Base-by-base conservation (phyloP, 2,329 filamentous ascomycete species). In the Rutstroemia sydowiana region DNA sequence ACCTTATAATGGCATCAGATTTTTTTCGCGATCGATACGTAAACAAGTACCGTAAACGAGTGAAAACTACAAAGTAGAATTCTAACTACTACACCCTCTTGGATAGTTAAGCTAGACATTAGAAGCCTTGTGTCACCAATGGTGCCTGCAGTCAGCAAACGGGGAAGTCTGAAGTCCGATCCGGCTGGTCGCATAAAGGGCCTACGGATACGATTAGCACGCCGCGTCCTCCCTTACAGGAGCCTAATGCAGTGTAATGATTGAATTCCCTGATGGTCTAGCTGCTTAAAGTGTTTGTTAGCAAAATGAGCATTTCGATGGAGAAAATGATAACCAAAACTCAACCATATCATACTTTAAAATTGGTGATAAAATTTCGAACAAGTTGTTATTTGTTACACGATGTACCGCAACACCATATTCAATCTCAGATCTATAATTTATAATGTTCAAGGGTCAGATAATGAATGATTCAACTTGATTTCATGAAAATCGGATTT, bases 231-330 rank as follows among this genome's bases (percentile, higher is more conserved):
- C 28, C 16, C 30, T 30, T 31, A 45, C 48, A 39, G 31, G 6
- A 31, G 32, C 14, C 41, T 39, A 51, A 51, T 51, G 48, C 32
- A 23, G 41, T 51, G 48, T 46, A 45, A 23, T 46, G 32, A 23
- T 40, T 41, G 48, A 32, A 14, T 41, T 37, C 16, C 18, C 45
- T 46, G 23, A n/a, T 16, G 41, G 31, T 16, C 18, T 30, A 46
- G 26, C 46, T 31, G 31, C 23, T 30, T 37, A 32, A 51, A 9
- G 45, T 41, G 16, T 41, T 16, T 21, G 20, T 20, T 41, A 20
- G 21, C 20, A 32, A 41, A 41, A 41, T 37, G 37, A 41, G 20
- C 20, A 37, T 16, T 18, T 14, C 34, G 34, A 37, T n/a, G 34
- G n/a, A 18, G n/a, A 14, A 37, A 37, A 37, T 37, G 9, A 37